Conservation (phyloP, 139 green algal genomes). For the Picochlorum sp. region DNA sequence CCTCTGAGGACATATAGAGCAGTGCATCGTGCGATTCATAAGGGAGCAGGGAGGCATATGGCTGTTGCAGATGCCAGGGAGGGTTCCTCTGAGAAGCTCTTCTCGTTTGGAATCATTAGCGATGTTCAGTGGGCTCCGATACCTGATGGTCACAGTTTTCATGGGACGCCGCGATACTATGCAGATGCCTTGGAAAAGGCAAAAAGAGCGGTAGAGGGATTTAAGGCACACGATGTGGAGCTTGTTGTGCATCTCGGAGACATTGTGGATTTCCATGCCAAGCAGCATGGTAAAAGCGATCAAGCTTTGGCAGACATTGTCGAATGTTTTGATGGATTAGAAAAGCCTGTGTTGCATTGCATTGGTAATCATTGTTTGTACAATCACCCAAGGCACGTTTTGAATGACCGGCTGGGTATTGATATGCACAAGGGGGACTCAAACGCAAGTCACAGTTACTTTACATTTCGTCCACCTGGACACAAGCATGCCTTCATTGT, state of each 20-base stretch:
- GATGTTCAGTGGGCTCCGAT: slow-evolving; percentile 75
- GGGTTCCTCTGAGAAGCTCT: too few species aligned
- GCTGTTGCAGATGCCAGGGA: too few species aligned
- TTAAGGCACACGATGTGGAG: slow-evolving; percentile 15
- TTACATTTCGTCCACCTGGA: slow-evolving; percentile 30
- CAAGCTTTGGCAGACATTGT: slow-evolving; percentile 37
- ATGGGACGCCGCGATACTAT: slow-evolving; percentile 65
- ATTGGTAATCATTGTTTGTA: slow-evolving; percentile 73
- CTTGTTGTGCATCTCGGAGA: slow-evolving; percentile 58
- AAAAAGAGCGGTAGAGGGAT: slow-evolving; percentile 24
- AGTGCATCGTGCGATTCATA: too few species aligned
- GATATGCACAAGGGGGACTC: background rate
- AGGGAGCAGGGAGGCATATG: too few species aligned
- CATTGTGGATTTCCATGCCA: slow-evolving; percentile 35
- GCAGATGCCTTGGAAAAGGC: slow-evolving; percentile 34
- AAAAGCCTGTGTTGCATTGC: slow-evolving; percentile 42
- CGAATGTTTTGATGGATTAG: slow-evolving; percentile 32
- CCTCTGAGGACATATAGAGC: too few species aligned
- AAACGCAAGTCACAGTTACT: slow-evolving; percentile 37
- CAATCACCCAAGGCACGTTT: slow-evolving; percentile 45
- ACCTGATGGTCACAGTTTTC: slow-evolving; percentile 55
- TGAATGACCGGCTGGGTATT: slow-evolving; percentile 23
- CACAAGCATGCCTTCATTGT: slow-evolving; percentile 56
- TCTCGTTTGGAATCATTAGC: slow-evolving; percentile 37
- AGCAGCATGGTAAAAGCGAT: slow-evolving; percentile 5